Percentiles rank a stretch among this genome's conserved stretches.
phyloP scores from a whole-genome alignment of 2,329 filamentous ascomycete species.

The Nothopassalora personata region DNA sequence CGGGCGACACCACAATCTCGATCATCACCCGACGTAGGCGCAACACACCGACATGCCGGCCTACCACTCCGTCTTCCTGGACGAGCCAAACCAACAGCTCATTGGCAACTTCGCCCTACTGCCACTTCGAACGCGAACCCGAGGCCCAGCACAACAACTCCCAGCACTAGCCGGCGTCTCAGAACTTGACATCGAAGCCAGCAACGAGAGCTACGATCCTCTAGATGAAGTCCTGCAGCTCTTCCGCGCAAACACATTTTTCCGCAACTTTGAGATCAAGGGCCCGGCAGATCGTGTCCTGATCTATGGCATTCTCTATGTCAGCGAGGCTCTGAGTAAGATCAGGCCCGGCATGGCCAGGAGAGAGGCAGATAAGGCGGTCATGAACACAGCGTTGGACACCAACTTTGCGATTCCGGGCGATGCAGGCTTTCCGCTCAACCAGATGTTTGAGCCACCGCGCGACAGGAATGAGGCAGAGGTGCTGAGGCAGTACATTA shows the following conservation, averaged over 20 bases:
- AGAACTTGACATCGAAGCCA: slow-evolving; percentile 62
- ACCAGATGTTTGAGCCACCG: slow-evolving; percentile 93
- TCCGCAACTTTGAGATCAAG: slow-evolving; percentile 99
- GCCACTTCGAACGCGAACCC: slow-evolving; percentile 87
- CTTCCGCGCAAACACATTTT: slow-evolving; percentile 97
- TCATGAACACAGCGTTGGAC: slow-evolving; percentile 87
- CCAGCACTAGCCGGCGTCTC: slow-evolving; percentile 53
- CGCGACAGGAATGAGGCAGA: slow-evolving; percentile 84
- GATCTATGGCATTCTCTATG: slow-evolving; percentile 93
- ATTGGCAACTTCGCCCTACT: slow-evolving; percentile 90
- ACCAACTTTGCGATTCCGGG: slow-evolving; percentile 90
- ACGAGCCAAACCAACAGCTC: slow-evolving; percentile 65
- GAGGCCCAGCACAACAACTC: slow-evolving; percentile 89
- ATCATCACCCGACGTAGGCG: background rate
- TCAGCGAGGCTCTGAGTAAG: slow-evolving; percentile 84
- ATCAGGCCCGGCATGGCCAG: slow-evolving; percentile 68
- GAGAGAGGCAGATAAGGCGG: slow-evolving; percentile 66
- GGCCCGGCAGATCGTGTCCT: slow-evolving; percentile 89
- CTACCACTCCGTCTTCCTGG: slow-evolving; percentile 94
- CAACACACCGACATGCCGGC: slow-evolving; percentile 44
- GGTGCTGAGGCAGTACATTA: slow-evolving; percentile 78
- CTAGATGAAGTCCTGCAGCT: slow-evolving; percentile 88
- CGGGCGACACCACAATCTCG: background rate
- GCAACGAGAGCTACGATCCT: slow-evolving; percentile 90
- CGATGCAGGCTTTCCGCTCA: slow-evolving; percentile 86